Evolutionary conservation across 495 filamentous ascomycete genomes (phyloP), one percentile per base, ranked within the genome.

Genomic region (Aspergillus saccharolyticus): DNA sequence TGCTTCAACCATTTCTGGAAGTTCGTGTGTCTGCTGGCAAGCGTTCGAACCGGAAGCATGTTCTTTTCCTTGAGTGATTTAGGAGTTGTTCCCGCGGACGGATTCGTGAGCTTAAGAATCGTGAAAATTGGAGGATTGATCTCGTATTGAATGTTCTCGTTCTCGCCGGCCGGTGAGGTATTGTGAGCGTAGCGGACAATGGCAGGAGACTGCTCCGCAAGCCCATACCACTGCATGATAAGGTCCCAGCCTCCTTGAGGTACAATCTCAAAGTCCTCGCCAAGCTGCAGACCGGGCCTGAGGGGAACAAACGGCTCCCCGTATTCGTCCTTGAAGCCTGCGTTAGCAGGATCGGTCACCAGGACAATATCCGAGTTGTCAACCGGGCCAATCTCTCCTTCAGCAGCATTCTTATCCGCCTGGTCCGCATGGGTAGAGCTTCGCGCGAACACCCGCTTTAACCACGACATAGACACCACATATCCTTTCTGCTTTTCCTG

Each of bases 71-170:
- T 84, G 56, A 89, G 63, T 1, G 78, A 67, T 58, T 85, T 78
- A 15, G 79, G 76, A 5, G 86, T 81, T n/a, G 79, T 82, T 9
- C 70, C 79, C n/a, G 74, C 68, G 18, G 78, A 76, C 39, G 71
- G 73, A 56, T 81, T 80, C 61, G 82, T 80, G 10, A 97, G 75
- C 59, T 91, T 91, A 61, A 95, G 83, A 44, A 98, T 81, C 1
- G 87, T 91, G 72, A 96, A 89, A 19, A 96, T 80, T 1, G 89
- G 91, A 18, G 92, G 95, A 63, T 91, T 82, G 30, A 89, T 76
- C 68, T 98, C 94, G 62, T 88, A 93, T 64, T 88, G 80, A 9
- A 96, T 67, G 54, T 96, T 91, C 21, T 81, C 70, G 8, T 73
- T 72, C 1, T 70, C 74, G 16, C 80, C 78, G 43, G 81, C 74